A percentile compares a stretch with the other conserved stretches of the same genome.
Evolutionary conservation across 768 basidiomycete genomes (phyloP).

Genomic region (Phlegmacium glaucopus): DNA sequence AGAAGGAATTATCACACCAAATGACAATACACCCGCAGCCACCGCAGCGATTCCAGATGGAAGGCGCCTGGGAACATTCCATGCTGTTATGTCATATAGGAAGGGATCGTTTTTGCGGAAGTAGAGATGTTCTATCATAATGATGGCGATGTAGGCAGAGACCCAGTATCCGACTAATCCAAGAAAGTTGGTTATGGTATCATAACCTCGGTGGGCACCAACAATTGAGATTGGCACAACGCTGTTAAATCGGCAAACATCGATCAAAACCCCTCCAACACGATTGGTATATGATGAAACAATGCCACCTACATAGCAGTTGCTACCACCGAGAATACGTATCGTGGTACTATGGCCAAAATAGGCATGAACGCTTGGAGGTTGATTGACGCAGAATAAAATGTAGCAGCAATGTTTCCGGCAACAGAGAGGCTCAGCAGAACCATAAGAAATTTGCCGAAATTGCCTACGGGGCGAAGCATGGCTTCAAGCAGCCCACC

Average conservation of each 20-base stretch:
- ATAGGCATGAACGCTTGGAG: conserved; percentile 67
- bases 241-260: conserved; percentile 29
- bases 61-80: conserved; percentile 54
- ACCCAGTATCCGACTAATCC: conserved; percentile 72
- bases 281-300: conserved; percentile 1
- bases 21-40: conserved; percentile 45
- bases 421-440: conserved; percentile 79
- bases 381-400: conserved; percentile 77
- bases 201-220: conserved; percentile 71
- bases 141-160: conserved; percentile 55
- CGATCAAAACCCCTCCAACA: too few species aligned
- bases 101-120: conserved; percentile 54
- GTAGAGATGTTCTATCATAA: conserved; percentile 66
- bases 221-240: conserved; percentile 73
- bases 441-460: conserved; percentile 79
- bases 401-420: conserved; percentile 77
- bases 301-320: conserved; percentile 59
- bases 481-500: conserved; percentile 73
- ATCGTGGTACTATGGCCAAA: conserved; percentile 62
- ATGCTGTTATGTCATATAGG: conserved; percentile 50
- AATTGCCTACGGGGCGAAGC: conserved; percentile 64
- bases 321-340: conserved; percentile 69
- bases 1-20: conserved; percentile 58
- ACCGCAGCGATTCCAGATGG: conserved; percentile 72
- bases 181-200: conserved; percentile 69